phyloP scores from a whole-genome alignment of 1,139 yeast species.

The Zygoascus sp. region DNA sequence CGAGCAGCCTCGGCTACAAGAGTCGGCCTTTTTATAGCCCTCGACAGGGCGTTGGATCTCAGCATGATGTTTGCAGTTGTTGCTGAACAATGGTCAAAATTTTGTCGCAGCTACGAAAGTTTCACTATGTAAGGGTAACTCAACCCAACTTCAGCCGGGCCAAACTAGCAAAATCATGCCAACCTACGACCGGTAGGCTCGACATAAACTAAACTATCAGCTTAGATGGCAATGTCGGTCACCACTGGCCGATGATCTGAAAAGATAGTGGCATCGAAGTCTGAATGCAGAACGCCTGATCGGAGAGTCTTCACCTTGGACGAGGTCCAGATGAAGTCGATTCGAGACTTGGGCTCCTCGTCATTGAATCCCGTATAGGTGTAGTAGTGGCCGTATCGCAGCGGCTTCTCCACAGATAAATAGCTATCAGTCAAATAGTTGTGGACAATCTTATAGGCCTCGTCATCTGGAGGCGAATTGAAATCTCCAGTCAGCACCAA shows the following conservation, averaged over 20 bases:
- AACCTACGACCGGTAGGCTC: not conserved
- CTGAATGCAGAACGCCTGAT: slow-evolving; percentile 47
- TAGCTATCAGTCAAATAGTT: slow-evolving; percentile 37
- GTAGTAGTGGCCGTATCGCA: slow-evolving; percentile 42
- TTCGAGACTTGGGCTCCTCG: slow-evolving; percentile 35
- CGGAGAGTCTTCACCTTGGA: slow-evolving; percentile 33
- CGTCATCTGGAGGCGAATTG: slow-evolving; percentile 51
- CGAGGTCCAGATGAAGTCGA: slow-evolving; percentile 46
- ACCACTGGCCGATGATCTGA: slow-evolving; percentile 56
- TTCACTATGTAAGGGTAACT: slow-evolving; percentile 4
- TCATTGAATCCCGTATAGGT: slow-evolving; percentile 52
- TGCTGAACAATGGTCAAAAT: not conserved
- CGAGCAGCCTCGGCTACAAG: not conserved
- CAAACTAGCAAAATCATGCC: not conserved
- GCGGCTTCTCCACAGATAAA: slow-evolving; percentile 16
- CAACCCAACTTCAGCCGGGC: not conserved
- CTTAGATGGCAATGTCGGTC: slow-evolving; percentile 37
- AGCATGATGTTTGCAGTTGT: not conserved
- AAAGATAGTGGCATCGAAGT: slow-evolving; percentile 42
- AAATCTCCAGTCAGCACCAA: slow-evolving; percentile 44
- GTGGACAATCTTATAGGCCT: slow-evolving; percentile 43
- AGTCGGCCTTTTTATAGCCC: not conserved
- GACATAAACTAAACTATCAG: not conserved
- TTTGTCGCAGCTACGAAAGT: not conserved
- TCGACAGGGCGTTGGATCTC: not conserved